Conservation (phyloP, 352 stramenopile species). For the Phytophthora litchii region DNA sequence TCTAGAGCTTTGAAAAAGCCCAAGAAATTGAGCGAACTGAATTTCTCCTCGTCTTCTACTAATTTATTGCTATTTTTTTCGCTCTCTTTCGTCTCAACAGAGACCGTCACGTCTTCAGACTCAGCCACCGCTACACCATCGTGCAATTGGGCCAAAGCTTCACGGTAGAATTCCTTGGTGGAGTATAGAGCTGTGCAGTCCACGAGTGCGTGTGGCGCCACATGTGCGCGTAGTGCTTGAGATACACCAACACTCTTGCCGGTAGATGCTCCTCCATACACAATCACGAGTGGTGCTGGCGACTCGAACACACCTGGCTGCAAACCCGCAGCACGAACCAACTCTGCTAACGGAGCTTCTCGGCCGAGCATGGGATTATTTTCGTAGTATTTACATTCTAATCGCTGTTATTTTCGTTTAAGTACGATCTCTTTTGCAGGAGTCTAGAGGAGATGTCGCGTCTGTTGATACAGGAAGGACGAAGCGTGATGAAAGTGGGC, state of each 20-base stretch:
- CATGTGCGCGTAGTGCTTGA: slow-evolving; percentile 40
- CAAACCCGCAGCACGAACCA: slow-evolving; percentile 53
- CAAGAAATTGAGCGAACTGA: slow-evolving; percentile 72
- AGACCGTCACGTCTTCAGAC: slow-evolving; percentile 16
- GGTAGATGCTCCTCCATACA: slow-evolving; percentile 79
- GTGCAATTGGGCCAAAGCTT: slow-evolving; percentile 70
- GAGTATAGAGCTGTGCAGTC: slow-evolving; percentile 76
- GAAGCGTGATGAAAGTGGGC: background rate
- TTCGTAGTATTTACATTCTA: background rate
- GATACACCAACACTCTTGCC: slow-evolving; percentile 74
- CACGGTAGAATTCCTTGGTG: slow-evolving; percentile 71
- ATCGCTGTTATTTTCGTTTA: too few species aligned
- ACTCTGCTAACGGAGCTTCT: slow-evolving; percentile 53
- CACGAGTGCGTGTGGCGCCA: slow-evolving; percentile 54
- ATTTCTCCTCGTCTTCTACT: slow-evolving; percentile 32
- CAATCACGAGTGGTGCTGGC: slow-evolving; percentile 62
- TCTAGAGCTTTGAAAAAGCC: slow-evolving; percentile 71
- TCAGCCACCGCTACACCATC: slow-evolving; percentile 17
- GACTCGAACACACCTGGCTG: slow-evolving; percentile 42
- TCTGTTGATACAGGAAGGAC: slow-evolving; percentile 2
- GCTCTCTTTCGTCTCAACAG: slow-evolving; percentile 1
- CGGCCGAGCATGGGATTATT: slow-evolving; percentile 56
- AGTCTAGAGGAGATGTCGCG: background rate
- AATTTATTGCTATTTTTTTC: slow-evolving; percentile 9
- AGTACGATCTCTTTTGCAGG: slow-evolving; percentile 8